Percentiles rank a stretch among this genome's conserved stretches.
phyloP scores from a whole-genome alignment of 225 moss, liverwort and hornwort genomes.

The Thuidium tamariscinum region DNA sequence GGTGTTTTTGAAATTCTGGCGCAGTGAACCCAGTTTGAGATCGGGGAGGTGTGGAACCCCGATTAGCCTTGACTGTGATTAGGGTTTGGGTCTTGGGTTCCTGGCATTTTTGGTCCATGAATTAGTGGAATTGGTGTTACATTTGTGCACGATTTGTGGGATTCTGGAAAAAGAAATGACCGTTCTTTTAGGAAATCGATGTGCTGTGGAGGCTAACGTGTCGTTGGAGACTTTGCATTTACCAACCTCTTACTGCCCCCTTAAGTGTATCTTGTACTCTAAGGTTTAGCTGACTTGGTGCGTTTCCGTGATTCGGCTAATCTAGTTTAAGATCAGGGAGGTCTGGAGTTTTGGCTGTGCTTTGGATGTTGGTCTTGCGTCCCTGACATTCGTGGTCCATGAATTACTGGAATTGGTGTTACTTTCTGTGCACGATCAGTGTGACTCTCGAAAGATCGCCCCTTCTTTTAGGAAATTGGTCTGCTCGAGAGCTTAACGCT shows the following conservation, averaged over 20 bases:
- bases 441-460: not conserved
- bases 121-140: not conserved
- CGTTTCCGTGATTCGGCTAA: not conserved
- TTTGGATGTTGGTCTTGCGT: not conserved
- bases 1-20: not conserved
- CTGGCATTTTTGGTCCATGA: not conserved
- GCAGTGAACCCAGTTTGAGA: not conserved
- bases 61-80: not conserved
- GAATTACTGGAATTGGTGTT: not conserved
- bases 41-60: not conserved
- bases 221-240: not conserved
- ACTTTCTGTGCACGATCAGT: not conserved
- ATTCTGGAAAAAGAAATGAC: not conserved
- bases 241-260: not conserved
- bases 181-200: not conserved
- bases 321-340: not conserved
- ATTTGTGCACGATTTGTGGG: not conserved
- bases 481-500: no score
- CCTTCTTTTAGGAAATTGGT: no score
- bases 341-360: not conserved
- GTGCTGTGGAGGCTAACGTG: not conserved
- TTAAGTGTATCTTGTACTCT: not conserved
- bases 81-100: not conserved
- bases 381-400: not conserved
- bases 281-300: not conserved